These are phyloP conservation scores for Helichrysum umbraculigerum DNA, from an alignment of 129 eudicot genomes.

Conservation along the genomic window DNA sequence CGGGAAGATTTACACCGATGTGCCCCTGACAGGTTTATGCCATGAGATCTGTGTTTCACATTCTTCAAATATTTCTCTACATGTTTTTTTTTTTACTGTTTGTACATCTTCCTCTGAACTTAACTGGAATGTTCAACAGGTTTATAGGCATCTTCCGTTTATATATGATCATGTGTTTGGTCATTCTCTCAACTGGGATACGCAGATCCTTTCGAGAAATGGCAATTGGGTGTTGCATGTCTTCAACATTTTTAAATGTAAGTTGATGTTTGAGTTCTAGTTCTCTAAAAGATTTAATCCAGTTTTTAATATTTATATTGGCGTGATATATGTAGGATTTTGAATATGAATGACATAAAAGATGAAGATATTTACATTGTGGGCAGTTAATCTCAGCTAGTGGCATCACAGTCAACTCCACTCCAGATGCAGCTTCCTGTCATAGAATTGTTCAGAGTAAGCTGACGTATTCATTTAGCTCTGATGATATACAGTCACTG, in stretches of 20 bases:
- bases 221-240: slow-evolving; percentile 91
- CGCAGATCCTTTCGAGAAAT: slow-evolving; percentile 82
- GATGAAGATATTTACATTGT: no score
- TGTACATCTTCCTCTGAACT: background rate
- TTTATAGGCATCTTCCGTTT: slow-evolving; percentile 89
- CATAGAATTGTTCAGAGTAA: slow-evolving; percentile 30
- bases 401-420: no score
- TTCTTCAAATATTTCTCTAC: no score
- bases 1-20: background rate
- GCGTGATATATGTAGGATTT: no score
- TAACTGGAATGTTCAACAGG: slow-evolving; percentile 39
- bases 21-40: slow-evolving; percentile 69
- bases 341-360: no score
- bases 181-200: slow-evolving; percentile 91
- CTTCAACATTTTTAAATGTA: slow-evolving; percentile 63
- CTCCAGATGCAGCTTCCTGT: no score
- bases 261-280: slow-evolving; percentile 1
- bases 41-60: slow-evolving; percentile 90
- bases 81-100: background rate
- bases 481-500: background rate
- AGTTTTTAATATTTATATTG: background rate
- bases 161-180: slow-evolving; percentile 92
- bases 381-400: no score
- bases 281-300: background rate
- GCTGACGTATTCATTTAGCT: slow-evolving; percentile 3